Evolutionary conservation across 208 protist species (phyloP).

Genomic region (Acanthamoeba castellanii): DNA sequence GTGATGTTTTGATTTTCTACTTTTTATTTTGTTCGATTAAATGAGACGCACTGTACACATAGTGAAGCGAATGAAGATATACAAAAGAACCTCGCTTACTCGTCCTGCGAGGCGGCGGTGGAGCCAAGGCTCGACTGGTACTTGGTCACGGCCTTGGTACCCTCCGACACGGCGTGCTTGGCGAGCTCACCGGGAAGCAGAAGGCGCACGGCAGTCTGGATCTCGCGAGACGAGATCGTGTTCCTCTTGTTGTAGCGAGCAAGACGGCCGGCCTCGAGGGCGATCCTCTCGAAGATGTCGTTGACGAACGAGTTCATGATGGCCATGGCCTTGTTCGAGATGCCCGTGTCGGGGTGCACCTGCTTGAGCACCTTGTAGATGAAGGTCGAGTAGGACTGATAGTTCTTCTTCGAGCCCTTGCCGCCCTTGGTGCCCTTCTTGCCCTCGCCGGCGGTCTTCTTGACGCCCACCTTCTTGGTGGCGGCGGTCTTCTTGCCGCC

Average conservation of each 20-base stretch:
- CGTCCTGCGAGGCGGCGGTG: conserved; percentile 58
- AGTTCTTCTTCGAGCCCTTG: conserved; percentile 72
- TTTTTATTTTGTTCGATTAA: too few species aligned
- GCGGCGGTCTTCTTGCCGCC: conserved; percentile 62
- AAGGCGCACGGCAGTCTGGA: conserved; percentile 98
- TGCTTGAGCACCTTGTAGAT: conserved; percentile 94
- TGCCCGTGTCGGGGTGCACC: conserved; percentile 97
- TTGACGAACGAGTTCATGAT: conserved; percentile 98
- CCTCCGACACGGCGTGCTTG: conserved; percentile 99
- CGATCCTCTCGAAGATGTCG: conserved; percentile 97
- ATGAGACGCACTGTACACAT: too few species aligned
- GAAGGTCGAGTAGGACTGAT: conserved; percentile 86
- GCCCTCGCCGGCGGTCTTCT: conserved; percentile 40
- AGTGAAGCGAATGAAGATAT: too few species aligned
- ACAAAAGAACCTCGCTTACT: conserved; percentile 24
- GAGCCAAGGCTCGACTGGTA: conserved; percentile 85
- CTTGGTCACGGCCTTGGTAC: conserved; percentile 98
- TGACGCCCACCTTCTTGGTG: conserved; percentile 37
- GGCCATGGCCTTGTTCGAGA: conserved; percentile 97
- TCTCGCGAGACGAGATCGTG: conserved; percentile 97
- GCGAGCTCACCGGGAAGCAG: conserved; percentile 98
- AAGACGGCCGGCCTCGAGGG: conserved; percentile 96
- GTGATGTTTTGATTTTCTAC: background rate
- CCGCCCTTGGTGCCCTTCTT: conserved; percentile 59
- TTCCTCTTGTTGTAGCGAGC: conserved; percentile 97